Evolutionary conservation across 192 early-diverging fungal genomes (phyloP), one percentile per base, ranked within the genome.

Genomic region (Pilaira anomala): DNA sequence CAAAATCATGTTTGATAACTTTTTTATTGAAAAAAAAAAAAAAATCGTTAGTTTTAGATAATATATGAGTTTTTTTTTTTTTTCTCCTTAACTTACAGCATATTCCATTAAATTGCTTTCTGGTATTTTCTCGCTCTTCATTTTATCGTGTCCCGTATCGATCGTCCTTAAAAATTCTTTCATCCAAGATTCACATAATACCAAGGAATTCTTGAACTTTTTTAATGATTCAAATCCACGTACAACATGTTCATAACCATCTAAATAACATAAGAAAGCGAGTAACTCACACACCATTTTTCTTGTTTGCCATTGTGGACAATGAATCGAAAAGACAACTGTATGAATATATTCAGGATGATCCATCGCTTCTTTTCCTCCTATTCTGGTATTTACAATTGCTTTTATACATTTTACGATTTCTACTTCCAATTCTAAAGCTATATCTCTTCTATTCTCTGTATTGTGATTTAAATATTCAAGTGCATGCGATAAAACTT

Each of bases 371-470:
- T 92, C 88, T 64, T 79, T 82, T 3, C 85, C 88, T 14, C 90
- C 90, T 80, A 69, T 63, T 65, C 75, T 63, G 52, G 80, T 87
- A 60, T 90, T 92, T 46, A 92, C 78, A 14, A 92, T 60, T 9
- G 83, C 80, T 60, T 92, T 90, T 61, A 92, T 81, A 60, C 87
- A 89, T 58, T 87, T 88, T 26, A 89, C 83, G 63, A 92, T 88
- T 76, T 90, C 90, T 24, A 85, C 77, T 63, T 92, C 90, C 77
- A 89, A 80, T 42, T 82, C 78, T 14, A 88, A 69, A 64, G 87
- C 84, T 39, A 76, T 75, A 16, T 86, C 85, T 63, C 74, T 75
- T 60, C 90, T 13, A 49, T 24, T 19, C 6, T 33, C 48, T 5
- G 18, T 13, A 21, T 45, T 57, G 25, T 60, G 36, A 4, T 56